Evolutionary conservation across 2,329 filamentous ascomycete genomes (phyloP).

Genomic region (Alternaria ventricosa): DNA sequence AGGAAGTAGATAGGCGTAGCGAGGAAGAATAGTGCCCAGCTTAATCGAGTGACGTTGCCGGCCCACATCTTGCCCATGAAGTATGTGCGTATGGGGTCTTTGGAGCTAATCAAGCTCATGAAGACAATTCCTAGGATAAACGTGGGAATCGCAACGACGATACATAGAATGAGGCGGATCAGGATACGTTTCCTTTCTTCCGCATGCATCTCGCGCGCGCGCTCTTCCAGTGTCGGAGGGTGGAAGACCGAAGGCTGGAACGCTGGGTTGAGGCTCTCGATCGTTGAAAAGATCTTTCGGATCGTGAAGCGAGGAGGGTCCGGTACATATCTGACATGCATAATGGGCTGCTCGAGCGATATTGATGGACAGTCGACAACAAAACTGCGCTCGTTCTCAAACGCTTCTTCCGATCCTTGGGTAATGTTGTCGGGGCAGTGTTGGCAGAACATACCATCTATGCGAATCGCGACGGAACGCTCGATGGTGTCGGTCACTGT

Average conservation of each 20-base stretch:
- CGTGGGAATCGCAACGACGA: conserved; percentile 76
- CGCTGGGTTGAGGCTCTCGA: conserved; percentile 69
- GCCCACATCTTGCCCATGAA: conserved; percentile 74
- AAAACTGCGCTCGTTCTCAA: conserved; percentile 53
- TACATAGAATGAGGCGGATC: conserved; percentile 72
- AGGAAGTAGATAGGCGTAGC: conserved; percentile 88
- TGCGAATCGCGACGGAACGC: conserved; percentile 43
- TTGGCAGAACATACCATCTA: conserved; percentile 56
- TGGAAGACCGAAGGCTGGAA: conserved; percentile 77
- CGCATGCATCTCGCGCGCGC: conserved; percentile 73
- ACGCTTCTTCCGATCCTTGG: conserved; percentile 59
- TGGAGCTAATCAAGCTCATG: conserved; percentile 77
- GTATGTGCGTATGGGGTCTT: conserved; percentile 65
- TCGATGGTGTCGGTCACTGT: conserved; percentile 8
- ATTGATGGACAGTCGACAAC: conserved; percentile 64
- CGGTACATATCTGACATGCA: conserved; percentile 75
- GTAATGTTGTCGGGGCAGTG: conserved; percentile 60
- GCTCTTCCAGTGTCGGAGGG: conserved; percentile 82
- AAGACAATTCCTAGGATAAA: conserved; percentile 89
- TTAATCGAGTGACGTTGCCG: conserved; percentile 73
- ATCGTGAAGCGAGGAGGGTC: conserved; percentile 73
- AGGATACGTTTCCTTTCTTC: conserved; percentile 73
- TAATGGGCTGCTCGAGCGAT: conserved; percentile 64
- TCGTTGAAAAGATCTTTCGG: conserved; percentile 72
- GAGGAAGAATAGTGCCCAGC: conserved; percentile 80